A percentile compares a stretch with the other conserved stretches of the same genome.
These are phyloP conservation scores for Pseudoneurospora amorphoporcata DNA, from an alignment of 495 filamentous ascomycete species.

Conservation along the genomic window DNA sequence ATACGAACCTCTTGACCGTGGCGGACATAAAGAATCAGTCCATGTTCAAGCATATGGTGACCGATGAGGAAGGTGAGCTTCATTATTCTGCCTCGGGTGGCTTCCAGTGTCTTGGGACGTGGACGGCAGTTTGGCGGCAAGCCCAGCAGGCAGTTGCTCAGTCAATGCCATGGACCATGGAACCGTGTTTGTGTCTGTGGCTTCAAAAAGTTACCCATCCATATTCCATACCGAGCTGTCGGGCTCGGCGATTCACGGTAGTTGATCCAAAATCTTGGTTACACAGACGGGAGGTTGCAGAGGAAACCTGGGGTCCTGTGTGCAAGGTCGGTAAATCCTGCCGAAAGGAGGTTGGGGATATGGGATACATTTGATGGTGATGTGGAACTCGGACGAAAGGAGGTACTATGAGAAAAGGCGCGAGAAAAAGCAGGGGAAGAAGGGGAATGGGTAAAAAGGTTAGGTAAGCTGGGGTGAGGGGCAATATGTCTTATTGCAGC, in stretches of 20 bases:
- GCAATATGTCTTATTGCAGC: background rate
- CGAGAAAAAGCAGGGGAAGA: background rate
- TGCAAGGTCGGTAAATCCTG: background rate
- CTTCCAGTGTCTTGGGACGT: background rate
- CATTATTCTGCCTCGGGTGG: background rate
- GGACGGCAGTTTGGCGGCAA: background rate
- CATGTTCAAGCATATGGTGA: background rate
- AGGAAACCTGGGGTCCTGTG: background rate
- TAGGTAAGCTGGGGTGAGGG: background rate
- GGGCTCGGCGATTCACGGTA: background rate
- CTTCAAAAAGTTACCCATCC: background rate
- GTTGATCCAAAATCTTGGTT: background rate
- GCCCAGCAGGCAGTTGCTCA: background rate
- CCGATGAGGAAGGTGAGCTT: background rate
- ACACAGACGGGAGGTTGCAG: background rate
- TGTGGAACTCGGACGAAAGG: background rate
- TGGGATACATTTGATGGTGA: background rate
- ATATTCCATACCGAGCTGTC: background rate
- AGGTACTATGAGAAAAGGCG: no score
- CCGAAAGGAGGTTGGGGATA: background rate
- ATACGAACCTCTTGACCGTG: background rate
- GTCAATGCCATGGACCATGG: background rate
- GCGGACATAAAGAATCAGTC: background rate
- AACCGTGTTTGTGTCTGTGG: background rate
- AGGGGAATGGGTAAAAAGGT: background rate